These are phyloP conservation scores for Russula griseocarnosa DNA, from an alignment of 768 basidiomycete genomes.

Conservation along the genomic window DNA sequence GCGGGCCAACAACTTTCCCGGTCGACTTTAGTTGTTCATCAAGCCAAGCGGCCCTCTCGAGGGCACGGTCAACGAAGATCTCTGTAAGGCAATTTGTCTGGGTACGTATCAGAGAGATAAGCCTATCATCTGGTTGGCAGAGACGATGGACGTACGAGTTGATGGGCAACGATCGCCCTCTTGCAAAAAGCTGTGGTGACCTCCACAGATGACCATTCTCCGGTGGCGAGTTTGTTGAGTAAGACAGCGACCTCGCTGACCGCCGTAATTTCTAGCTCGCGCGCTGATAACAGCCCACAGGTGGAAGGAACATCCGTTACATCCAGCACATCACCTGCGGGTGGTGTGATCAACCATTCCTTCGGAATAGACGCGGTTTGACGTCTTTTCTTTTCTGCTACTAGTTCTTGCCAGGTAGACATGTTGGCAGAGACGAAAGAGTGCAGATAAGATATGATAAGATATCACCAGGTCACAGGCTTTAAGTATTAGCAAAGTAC, in stretches of 20 bases:
- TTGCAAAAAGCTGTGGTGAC: slow-evolving; percentile 47
- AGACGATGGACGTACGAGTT: slow-evolving; percentile 36
- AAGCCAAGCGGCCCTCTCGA: slow-evolving; percentile 41
- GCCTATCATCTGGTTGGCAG: background rate
- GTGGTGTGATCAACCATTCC: slow-evolving; percentile 55
- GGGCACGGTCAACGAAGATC: slow-evolving; percentile 45
- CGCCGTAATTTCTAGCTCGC: slow-evolving; percentile 61
- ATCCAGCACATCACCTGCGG: slow-evolving; percentile 46
- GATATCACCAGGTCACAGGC: too few relatives aligned
- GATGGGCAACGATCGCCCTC: slow-evolving; percentile 49
- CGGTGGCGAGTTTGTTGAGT: slow-evolving; percentile 49
- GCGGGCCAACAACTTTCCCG: slow-evolving; percentile 43
- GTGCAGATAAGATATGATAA: background rate
- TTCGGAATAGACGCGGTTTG: slow-evolving; percentile 58
- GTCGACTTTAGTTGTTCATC: slow-evolving; percentile 40
- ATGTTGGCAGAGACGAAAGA: slow-evolving; percentile 1
- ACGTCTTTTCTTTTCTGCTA: slow-evolving; percentile 28
- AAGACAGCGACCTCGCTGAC: slow-evolving; percentile 44
- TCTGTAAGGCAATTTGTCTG: slow-evolving; percentile 51
- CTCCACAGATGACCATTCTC: slow-evolving; percentile 55
- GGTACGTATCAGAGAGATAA: background rate
- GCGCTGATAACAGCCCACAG: slow-evolving; percentile 53
- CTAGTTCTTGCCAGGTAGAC: slow-evolving; percentile 23
- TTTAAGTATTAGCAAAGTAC: too few relatives aligned
- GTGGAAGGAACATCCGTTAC: slow-evolving; percentile 52